phyloP scores from a whole-genome alignment of 805 yeast genomes.

The Kluyveromyces aestuarii region DNA sequence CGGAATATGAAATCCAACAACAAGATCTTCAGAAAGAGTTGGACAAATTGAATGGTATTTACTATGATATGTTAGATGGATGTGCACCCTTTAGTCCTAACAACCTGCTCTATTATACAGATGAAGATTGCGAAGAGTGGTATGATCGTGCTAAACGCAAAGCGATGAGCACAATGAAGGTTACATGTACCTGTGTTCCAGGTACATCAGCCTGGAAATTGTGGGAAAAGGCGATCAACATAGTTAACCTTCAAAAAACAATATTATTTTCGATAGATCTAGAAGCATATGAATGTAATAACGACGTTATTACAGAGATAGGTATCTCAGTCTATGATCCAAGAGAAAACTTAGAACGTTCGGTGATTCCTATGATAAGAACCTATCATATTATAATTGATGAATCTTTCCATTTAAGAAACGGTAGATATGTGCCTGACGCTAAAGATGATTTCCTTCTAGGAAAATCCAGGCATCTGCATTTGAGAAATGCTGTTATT shows the following conservation, averaged over 20 bases:
- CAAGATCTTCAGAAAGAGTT: background rate
- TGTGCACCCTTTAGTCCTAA: background rate
- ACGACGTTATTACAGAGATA: constrained; percentile 41
- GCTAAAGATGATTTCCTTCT: constrained; percentile 41
- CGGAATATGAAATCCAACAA: background rate
- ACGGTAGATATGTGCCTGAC: constrained; percentile 48
- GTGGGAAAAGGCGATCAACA: constrained; percentile 11
- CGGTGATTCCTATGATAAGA: constrained; percentile 34
- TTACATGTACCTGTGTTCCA: background rate
- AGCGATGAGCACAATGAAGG: background rate
- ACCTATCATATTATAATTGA: constrained; percentile 37
- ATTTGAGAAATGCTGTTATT: constrained; percentile 27
- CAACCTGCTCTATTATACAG: background rate
- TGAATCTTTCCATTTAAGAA: constrained; percentile 35
- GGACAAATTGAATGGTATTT: background rate
- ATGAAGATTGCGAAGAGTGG: background rate
- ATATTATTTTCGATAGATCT: constrained; percentile 43
- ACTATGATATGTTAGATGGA: background rate
- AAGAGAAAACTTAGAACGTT: constrained; percentile 28
- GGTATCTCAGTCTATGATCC: constrained; percentile 54
- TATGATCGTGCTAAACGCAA: background rate
- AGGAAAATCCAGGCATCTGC: constrained; percentile 39
- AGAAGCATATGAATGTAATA: constrained; percentile 46
- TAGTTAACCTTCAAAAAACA: constrained; percentile 16
- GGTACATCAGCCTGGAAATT: background rate